Evolutionary conservation across 2,329 filamentous ascomycete species (phyloP).

Genomic region (Pseudofabraea citricarpa): DNA sequence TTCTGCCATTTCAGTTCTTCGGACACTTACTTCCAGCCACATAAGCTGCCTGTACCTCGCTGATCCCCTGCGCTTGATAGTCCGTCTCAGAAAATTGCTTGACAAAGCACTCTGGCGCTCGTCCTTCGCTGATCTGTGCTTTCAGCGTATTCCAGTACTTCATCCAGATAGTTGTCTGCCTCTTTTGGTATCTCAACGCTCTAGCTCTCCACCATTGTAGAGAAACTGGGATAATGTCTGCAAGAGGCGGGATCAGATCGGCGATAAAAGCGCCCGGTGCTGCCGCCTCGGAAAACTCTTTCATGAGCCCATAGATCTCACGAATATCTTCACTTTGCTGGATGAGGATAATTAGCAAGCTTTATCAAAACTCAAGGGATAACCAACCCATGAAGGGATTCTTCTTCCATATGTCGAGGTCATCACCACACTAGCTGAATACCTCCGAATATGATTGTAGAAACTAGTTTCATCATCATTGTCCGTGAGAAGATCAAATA

Average conservation of each 20-base stretch:
- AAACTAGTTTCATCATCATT: slow-evolving; percentile 29
- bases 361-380: too few relatives aligned
- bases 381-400: too few relatives aligned
- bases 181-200: slow-evolving; percentile 11
- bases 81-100: too few relatives aligned
- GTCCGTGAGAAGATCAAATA: slow-evolving; percentile 33
- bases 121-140: slow-evolving; percentile 21
- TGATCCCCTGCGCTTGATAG: slow-evolving; percentile 19
- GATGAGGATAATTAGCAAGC: too few relatives aligned
- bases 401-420: slow-evolving; percentile 11
- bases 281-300: too few relatives aligned
- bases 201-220: too few relatives aligned
- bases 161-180: slow-evolving; percentile 23
- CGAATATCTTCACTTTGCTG: too few relatives aligned
- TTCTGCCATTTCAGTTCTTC: too few relatives aligned
- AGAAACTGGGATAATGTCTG: slow-evolving; percentile 18
- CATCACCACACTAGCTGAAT: slow-evolving; percentile 5
- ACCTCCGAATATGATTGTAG: slow-evolving; percentile 17
- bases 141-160: slow-evolving; percentile 35
- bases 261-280: slow-evolving; percentile 33
- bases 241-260: slow-evolving; percentile 28
- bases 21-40: slow-evolving; percentile 31
- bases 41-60: slow-evolving; percentile 24
- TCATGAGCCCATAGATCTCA: too few relatives aligned
- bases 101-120: slow-evolving; percentile 35